These are phyloP conservation scores for Russula griseocarnosa DNA, from an alignment of 768 basidiomycete genomes.

Conservation along the genomic window DNA sequence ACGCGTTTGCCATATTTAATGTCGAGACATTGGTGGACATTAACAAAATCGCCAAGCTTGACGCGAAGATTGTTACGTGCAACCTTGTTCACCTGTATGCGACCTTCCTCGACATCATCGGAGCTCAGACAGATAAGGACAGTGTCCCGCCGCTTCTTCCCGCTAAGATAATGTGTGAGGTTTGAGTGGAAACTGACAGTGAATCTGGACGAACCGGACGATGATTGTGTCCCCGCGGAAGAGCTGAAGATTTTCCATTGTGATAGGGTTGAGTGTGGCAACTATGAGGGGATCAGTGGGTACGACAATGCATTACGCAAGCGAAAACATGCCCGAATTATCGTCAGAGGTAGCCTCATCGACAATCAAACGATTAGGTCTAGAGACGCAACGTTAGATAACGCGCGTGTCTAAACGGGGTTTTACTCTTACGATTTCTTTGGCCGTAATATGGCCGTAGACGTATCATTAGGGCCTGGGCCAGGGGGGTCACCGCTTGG, in stretches of 20 bases:
- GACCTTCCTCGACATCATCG: constrained; percentile 96
- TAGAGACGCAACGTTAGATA: constrained; percentile 37
- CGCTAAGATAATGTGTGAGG: constrained; percentile 44
- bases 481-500: constrained; percentile 79
- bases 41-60: constrained; percentile 94
- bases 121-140: constrained; percentile 95
- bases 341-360: constrained; percentile 93
- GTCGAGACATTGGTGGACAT: constrained; percentile 92
- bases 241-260: constrained; percentile 89
- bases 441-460: constrained; percentile 91
- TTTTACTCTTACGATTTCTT: constrained; percentile 85
- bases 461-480: constrained; percentile 83
- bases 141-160: constrained; percentile 96
- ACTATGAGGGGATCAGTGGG: constrained; percentile 44
- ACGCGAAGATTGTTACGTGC: constrained; percentile 99
- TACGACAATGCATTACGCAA: neutral
- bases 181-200: neutral
- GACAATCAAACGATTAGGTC: constrained; percentile 95
- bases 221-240: constrained; percentile 98
- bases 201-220: constrained; percentile 56
- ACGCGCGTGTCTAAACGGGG: constrained; percentile 23
- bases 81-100: constrained; percentile 98
- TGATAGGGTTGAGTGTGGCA: constrained; percentile 91
- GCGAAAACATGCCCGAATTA: constrained; percentile 70
- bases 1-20: constrained; percentile 99